Conservation (phyloP, 495 filamentous ascomycete species). For the Emericellopsis terricola region DNA sequence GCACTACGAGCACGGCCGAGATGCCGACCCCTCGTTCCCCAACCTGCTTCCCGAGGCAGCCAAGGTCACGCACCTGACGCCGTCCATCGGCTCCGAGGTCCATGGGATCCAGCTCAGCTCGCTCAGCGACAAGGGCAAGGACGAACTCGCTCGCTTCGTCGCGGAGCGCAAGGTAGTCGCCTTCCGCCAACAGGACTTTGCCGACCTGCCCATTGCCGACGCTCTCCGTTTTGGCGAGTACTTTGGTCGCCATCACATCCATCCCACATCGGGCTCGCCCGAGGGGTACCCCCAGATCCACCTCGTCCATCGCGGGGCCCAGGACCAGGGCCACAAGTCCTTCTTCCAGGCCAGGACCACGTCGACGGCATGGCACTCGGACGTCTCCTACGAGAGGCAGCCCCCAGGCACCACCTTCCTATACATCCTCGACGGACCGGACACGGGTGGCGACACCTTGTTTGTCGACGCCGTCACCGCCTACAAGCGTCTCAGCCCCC, state of each 20-base stretch:
- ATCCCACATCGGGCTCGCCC: slow-evolving; percentile 58
- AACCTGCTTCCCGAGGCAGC: slow-evolving; percentile 42
- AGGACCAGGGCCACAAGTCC: slow-evolving; percentile 34
- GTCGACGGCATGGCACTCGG: slow-evolving; percentile 65
- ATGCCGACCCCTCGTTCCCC: slow-evolving; percentile 47
- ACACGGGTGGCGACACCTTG: slow-evolving; percentile 60
- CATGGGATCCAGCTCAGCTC: slow-evolving; percentile 57
- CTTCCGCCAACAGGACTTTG: slow-evolving; percentile 66
- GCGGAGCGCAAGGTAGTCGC: slow-evolving; percentile 66
- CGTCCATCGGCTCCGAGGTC: slow-evolving; percentile 60
- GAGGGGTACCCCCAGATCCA: slow-evolving; percentile 58
- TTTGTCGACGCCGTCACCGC: slow-evolving; percentile 59
- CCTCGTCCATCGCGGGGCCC: slow-evolving; percentile 56
- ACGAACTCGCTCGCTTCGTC: slow-evolving; percentile 64
- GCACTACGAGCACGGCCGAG: slow-evolving; percentile 54
- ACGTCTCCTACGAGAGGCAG: slow-evolving; percentile 68
- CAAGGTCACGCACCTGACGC: slow-evolving; percentile 40
- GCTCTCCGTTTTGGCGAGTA: slow-evolving; percentile 57
- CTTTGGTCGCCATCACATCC: slow-evolving; percentile 73
- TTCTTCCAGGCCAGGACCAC: slow-evolving; percentile 48
- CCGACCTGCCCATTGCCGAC: slow-evolving; percentile 49
- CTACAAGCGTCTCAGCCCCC: slow-evolving; percentile 57
- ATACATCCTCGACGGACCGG: slow-evolving; percentile 60
- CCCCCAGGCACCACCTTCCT: slow-evolving; percentile 77
- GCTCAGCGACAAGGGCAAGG: slow-evolving; percentile 48